Evolutionary conservation across 306 rosid species (phyloP).

Genomic region (Dalbergia oliveri): DNA sequence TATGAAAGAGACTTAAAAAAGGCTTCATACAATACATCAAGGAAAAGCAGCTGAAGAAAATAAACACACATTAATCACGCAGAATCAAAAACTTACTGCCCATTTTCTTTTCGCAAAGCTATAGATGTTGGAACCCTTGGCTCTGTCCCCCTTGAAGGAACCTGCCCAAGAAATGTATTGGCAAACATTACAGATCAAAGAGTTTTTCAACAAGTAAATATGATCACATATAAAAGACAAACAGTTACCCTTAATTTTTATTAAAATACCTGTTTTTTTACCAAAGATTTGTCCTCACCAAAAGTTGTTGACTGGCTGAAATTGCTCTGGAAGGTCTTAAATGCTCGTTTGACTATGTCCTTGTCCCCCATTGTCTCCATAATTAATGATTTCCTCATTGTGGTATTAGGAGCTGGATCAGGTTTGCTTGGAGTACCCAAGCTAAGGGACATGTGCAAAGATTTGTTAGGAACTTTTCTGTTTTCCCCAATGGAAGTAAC

Average conservation of each 20-base stretch:
- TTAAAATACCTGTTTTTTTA: slow-evolving; percentile 62
- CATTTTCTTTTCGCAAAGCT: slow-evolving; percentile 58
- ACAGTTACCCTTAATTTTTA: not conserved
- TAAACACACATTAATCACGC: slow-evolving; percentile 8
- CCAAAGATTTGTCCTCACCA: slow-evolving; percentile 53
- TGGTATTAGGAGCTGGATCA: slow-evolving; percentile 52
- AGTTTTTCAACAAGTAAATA: not conserved
- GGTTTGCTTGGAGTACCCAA: slow-evolving; percentile 53
- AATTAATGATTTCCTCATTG: slow-evolving; percentile 64
- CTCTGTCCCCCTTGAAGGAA: slow-evolving; percentile 58
- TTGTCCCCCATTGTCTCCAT: slow-evolving; percentile 91
- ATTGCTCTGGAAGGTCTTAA: slow-evolving; percentile 77
- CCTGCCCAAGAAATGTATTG: slow-evolving; percentile 49
- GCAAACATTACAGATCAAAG: slow-evolving; percentile 16
- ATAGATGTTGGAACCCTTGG: slow-evolving; percentile 53
- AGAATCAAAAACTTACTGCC: slow-evolving; percentile 59
- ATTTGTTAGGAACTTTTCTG: slow-evolving; percentile 59
- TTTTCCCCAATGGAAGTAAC: slow-evolving; percentile 46
- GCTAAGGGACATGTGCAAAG: slow-evolving; percentile 69
- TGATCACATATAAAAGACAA: slow-evolving; percentile 4
- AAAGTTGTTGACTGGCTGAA: slow-evolving; percentile 58
- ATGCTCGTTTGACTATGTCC: slow-evolving; percentile 83
- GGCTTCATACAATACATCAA: not conserved
- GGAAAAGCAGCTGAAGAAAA: slow-evolving; percentile 2
- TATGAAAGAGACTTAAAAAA: slow-evolving; percentile 19